Evolutionary conservation across 1,284 basidiomycete genomes (phyloP).

Genomic region (Boletus semigastroideus): DNA sequence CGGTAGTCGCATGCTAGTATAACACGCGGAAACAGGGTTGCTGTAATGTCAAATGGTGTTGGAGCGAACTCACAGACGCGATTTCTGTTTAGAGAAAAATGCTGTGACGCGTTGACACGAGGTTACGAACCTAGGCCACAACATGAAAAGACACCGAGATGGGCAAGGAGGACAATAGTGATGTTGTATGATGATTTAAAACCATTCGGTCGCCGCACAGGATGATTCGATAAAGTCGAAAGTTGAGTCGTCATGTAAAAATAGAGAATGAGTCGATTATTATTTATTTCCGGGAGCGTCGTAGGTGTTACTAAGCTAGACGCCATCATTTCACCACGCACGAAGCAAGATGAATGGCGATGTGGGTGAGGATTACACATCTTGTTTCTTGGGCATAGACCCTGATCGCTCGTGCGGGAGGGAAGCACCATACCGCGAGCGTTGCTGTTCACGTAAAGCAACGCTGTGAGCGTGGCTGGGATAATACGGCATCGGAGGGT

Average conservation of each 20-base stretch:
- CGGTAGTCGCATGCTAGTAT: conserved; percentile 20
- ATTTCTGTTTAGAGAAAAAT: conserved; percentile 17
- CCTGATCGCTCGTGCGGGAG: conserved; percentile 24
- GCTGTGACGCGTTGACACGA: conserved; percentile 24
- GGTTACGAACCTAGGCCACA: conserved; percentile 14
- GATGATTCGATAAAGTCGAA: neutral
- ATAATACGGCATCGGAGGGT: conserved; percentile 17
- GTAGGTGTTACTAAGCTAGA: conserved; percentile 3
- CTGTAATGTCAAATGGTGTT: conserved; percentile 15
- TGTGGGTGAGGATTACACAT: conserved; percentile 3
- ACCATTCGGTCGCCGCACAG: neutral
- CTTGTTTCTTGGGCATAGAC: conserved; percentile 4
- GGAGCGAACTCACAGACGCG: conserved; percentile 11
- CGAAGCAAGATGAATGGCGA: neutral
- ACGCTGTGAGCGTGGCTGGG: neutral
- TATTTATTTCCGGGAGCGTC: conserved; percentile 15
- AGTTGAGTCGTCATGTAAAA: conserved; percentile 4
- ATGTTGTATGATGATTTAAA: too few species aligned
- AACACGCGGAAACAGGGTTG: conserved; percentile 28
- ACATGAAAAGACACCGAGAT: neutral
- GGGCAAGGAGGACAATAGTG: neutral
- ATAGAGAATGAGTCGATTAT: neutral
- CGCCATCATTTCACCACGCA: neutral
- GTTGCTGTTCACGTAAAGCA: conserved; percentile 15
- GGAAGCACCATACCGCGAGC: conserved; percentile 7